Conservation (phyloP, 345 rosid genomes). For the Gynandropsis gynandra region DNA sequence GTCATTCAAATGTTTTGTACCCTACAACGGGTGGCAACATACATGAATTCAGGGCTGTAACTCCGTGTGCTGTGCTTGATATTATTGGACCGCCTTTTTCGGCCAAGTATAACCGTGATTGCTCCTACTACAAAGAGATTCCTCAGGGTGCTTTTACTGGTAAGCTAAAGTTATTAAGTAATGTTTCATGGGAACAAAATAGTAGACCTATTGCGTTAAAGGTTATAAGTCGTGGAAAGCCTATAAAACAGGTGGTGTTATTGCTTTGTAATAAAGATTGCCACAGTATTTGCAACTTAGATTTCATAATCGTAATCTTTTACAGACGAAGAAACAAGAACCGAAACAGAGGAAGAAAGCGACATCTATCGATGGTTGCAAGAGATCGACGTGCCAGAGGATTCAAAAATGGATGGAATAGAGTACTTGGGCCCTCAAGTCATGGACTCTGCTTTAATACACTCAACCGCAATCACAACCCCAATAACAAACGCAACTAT, state of each 20-base stretch:
- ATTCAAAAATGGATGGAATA: slow-evolving; percentile 43
- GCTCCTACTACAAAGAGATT: slow-evolving; percentile 46
- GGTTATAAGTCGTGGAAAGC: slow-evolving; percentile 12
- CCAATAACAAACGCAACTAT: too few relatives aligned
- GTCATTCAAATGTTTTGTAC: slow-evolving; percentile 54
- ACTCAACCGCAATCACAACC: too few relatives aligned
- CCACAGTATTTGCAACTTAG: too few relatives aligned
- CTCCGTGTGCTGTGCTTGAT: slow-evolving; percentile 63
- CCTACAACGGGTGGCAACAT: slow-evolving; percentile 75
- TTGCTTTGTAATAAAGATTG: too few relatives aligned
- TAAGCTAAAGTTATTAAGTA: slow-evolving; percentile 21
- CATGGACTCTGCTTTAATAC: slow-evolving; percentile 6
- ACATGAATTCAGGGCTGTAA: slow-evolving; percentile 53
- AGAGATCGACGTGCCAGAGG: slow-evolving; percentile 52
- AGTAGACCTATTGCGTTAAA: background rate
- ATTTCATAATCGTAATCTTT: too few relatives aligned
- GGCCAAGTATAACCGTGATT: slow-evolving; percentile 47
- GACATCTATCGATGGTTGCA: slow-evolving; percentile 37
- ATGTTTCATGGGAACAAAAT: background rate
- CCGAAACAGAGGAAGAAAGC: slow-evolving; percentile 24
- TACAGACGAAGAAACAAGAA: slow-evolving; percentile 29
- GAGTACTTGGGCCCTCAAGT: slow-evolving; percentile 56
- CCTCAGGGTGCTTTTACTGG: slow-evolving; percentile 29
- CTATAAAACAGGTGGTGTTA: too few relatives aligned
- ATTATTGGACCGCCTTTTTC: slow-evolving; percentile 75